Percentiles rank a stretch among this genome's conserved stretches.
These are phyloP conservation scores for Rehmannia glutinosa DNA, from an alignment of 257 asterid genomes.

Conservation along the genomic window DNA sequence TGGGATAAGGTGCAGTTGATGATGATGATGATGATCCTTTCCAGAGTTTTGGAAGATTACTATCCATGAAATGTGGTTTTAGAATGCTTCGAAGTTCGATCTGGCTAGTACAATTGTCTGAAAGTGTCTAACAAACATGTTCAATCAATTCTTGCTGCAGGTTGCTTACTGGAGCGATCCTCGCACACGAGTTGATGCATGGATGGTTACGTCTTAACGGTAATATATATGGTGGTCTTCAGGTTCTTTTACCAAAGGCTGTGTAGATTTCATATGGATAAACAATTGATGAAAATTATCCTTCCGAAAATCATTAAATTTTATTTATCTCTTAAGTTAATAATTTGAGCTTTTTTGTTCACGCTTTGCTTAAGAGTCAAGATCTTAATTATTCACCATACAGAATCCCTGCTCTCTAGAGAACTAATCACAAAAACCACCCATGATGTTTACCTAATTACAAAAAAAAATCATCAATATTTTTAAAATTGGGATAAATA, in stretches of 20 bases:
- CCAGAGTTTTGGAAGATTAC: too few relatives aligned
- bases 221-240: slow-evolving; percentile 15
- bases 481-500: too few relatives aligned
- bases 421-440: too few relatives aligned
- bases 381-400: background rate
- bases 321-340: background rate
- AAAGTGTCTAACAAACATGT: background rate
- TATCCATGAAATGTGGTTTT: too few relatives aligned
- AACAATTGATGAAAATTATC: background rate
- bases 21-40: too few relatives aligned
- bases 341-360: background rate
- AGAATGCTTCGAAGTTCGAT: too few relatives aligned
- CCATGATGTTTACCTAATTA: too few relatives aligned
- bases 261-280: too few relatives aligned
- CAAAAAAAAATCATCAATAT: too few relatives aligned
- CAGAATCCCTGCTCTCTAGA: background rate
- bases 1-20: too few relatives aligned
- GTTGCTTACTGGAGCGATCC: slow-evolving; percentile 92
- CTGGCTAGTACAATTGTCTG: background rate
- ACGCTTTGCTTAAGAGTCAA: too few relatives aligned
- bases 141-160: slow-evolving; percentile 38
- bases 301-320: background rate
- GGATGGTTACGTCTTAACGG: slow-evolving; percentile 97
- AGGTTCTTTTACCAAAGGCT: background rate
- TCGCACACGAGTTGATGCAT: slow-evolving; percentile 97